phyloP scores from a whole-genome alignment of 2,329 filamentous ascomycete genomes.

The Colletotrichum musae region DNA sequence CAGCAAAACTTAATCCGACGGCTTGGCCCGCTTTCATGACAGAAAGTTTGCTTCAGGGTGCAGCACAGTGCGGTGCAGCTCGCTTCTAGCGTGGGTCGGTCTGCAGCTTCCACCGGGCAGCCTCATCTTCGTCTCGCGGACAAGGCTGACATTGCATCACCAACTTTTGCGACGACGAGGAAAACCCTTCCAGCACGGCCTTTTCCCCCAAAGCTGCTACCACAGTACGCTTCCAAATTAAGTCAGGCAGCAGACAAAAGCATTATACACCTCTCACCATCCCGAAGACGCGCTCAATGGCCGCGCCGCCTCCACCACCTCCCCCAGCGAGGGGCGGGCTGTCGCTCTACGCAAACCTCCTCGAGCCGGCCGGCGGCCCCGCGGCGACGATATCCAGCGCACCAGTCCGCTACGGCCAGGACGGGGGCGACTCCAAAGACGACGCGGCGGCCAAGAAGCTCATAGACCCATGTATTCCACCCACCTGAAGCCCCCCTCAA shows the following conservation, averaged over 20 bases:
- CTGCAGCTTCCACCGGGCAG: slow-evolving; percentile 4
- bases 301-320: slow-evolving; percentile 54
- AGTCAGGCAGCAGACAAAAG: not conserved
- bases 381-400: slow-evolving; percentile 81
- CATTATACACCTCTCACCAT: not conserved
- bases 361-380: slow-evolving; percentile 69
- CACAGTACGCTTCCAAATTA: not conserved
- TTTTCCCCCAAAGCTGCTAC: not conserved
- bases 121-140: slow-evolving; percentile 22
- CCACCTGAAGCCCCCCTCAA: not conserved
- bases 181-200: fast-evolving
- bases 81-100: not conserved
- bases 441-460: slow-evolving; percentile 72
- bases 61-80: not conserved
- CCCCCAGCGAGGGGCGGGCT: slow-evolving; percentile 66
- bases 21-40: slow-evolving; percentile 13
- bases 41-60: slow-evolving; percentile 15
- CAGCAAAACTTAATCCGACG: slow-evolving; percentile 17
- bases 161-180: slow-evolving; percentile 15
- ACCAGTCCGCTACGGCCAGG: slow-evolving; percentile 79
- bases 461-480: slow-evolving; percentile 56
- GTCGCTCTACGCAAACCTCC: slow-evolving; percentile 88
- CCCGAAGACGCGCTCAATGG: slow-evolving; percentile 42
- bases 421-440: slow-evolving; percentile 61
- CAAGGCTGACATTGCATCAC: slow-evolving; percentile 6